Evolutionary conservation across 2,329 filamentous ascomycete genomes (phyloP).

Genomic region (Stemphylium lycopersici): DNA sequence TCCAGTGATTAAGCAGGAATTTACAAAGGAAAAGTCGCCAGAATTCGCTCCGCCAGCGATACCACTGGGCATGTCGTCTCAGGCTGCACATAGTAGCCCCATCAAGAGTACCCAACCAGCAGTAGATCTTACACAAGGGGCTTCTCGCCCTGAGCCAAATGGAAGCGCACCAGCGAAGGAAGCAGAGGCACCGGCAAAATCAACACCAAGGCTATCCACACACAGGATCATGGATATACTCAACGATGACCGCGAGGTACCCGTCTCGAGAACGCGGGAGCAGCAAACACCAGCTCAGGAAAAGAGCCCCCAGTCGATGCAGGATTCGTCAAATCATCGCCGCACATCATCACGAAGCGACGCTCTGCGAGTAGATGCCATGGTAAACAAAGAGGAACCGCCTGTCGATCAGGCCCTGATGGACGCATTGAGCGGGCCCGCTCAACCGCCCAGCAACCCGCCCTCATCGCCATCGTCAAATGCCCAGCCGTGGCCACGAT

Average conservation of each 20-base stretch:
- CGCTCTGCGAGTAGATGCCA: constrained; percentile 24
- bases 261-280: constrained; percentile 29
- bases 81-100: constrained; percentile 29
- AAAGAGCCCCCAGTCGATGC: constrained; percentile 23
- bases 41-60: constrained; percentile 17
- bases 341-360: constrained; percentile 28
- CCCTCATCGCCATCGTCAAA: constrained; percentile 27
- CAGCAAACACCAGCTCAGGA: constrained; percentile 23
- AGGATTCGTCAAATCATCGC: constrained; percentile 18
- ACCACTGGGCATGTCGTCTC: constrained; percentile 19
- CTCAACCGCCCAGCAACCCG: constrained; percentile 22
- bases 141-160: constrained; percentile 15
- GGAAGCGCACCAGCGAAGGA: constrained; percentile 12
- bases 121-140: constrained; percentile 8
- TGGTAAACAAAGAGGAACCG: constrained; percentile 27
- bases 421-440: constrained; percentile 25
- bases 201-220: constrained; percentile 36
- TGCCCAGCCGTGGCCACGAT: constrained; percentile 21
- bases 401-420: constrained; percentile 31
- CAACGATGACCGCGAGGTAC: constrained; percentile 44
- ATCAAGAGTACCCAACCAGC: constrained; percentile 15
- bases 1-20: constrained; percentile 21
- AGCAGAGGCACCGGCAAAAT: constrained; percentile 24
- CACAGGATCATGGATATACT: constrained; percentile 48
- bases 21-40: constrained; percentile 26